Percentiles rank a stretch among this genome's conserved stretches.
Evolutionary conservation across 768 basidiomycete genomes (phyloP).

Genomic region (Boletus insuetus): DNA sequence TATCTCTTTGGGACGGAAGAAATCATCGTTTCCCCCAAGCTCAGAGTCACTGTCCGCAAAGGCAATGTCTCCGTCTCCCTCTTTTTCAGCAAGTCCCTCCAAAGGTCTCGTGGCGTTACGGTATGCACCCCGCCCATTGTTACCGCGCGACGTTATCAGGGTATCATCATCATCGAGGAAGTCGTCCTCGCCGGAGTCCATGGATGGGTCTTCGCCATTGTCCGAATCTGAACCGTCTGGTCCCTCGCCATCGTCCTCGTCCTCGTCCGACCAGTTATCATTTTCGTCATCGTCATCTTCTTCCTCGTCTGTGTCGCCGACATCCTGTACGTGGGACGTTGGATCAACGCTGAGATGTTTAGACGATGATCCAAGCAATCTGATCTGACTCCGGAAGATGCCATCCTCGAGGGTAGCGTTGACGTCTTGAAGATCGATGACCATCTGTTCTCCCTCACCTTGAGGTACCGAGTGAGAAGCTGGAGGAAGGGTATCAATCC

Average conservation of each 20-base stretch:
- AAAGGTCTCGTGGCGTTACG: constrained; percentile 41
- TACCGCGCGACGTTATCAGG: constrained; percentile 4
- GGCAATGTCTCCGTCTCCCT: constrained; percentile 45
- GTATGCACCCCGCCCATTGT: constrained; percentile 50
- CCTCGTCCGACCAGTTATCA: constrained; percentile 10
- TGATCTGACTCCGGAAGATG: constrained; percentile 77
- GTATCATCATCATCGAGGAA: constrained; percentile 6
- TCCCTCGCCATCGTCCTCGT: constrained; percentile 1
- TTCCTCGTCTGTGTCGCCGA: constrained; percentile 37
- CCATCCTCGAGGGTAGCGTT: constrained; percentile 77
- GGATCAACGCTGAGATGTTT: constrained; percentile 53
- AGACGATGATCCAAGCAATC: constrained; percentile 80
- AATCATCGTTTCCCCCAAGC: constrained; percentile 56
- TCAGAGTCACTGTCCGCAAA: constrained; percentile 85
- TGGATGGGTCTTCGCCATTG: neutral
- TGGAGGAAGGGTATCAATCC: constrained; percentile 26
- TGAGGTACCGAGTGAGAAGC: constrained; percentile 67
- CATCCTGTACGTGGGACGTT: constrained; percentile 28
- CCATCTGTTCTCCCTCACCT: constrained; percentile 97
- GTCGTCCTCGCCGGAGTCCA: neutral
- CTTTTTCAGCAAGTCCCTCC: constrained; percentile 35
- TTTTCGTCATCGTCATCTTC: constrained; percentile 23
- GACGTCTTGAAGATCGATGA: constrained; percentile 93
- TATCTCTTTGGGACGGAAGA: constrained; percentile 61
- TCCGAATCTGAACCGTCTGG: constrained; percentile 1